phyloP scores from a whole-genome alignment of 352 stramenopile species.

The Phytophthora lateralis region DNA sequence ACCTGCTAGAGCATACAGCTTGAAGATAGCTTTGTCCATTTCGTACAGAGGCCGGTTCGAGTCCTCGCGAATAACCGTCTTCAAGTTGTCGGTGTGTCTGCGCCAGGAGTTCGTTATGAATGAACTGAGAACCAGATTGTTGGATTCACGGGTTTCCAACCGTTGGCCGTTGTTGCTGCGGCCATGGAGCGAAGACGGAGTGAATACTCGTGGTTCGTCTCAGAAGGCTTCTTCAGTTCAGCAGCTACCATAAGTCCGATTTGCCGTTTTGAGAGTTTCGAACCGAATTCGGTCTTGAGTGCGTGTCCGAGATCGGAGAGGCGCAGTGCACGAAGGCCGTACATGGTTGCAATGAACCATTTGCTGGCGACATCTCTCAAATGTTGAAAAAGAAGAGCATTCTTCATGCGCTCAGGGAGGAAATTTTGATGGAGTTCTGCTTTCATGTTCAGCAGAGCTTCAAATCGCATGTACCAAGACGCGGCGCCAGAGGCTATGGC shows the following conservation, averaged over 20 bases:
- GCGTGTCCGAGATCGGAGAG: too few species aligned
- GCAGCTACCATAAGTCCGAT: background rate
- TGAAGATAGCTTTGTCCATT: background rate
- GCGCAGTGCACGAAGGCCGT: too few species aligned
- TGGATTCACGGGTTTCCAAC: background rate
- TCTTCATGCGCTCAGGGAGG: too few species aligned
- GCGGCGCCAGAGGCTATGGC: too few species aligned
- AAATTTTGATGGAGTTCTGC: too few species aligned
- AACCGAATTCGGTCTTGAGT: background rate
- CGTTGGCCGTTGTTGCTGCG: background rate
- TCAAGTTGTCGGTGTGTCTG: background rate
- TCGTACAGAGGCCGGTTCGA: background rate
- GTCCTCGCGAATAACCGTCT: background rate
- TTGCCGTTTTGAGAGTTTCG: background rate
- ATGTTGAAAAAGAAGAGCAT: too few species aligned
- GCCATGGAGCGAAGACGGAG: background rate
- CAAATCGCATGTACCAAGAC: too few species aligned
- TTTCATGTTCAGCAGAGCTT: too few species aligned
- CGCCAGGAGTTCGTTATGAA: constrained; percentile 2
- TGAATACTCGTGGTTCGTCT: constrained; percentile 2
- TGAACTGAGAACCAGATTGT: background rate
- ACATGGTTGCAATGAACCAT: too few species aligned
- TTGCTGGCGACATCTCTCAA: too few species aligned
- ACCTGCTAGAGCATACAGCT: background rate
- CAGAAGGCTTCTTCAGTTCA: background rate